Conservation (phyloP, 805 yeast species). For the Clavispora fructus region DNA sequence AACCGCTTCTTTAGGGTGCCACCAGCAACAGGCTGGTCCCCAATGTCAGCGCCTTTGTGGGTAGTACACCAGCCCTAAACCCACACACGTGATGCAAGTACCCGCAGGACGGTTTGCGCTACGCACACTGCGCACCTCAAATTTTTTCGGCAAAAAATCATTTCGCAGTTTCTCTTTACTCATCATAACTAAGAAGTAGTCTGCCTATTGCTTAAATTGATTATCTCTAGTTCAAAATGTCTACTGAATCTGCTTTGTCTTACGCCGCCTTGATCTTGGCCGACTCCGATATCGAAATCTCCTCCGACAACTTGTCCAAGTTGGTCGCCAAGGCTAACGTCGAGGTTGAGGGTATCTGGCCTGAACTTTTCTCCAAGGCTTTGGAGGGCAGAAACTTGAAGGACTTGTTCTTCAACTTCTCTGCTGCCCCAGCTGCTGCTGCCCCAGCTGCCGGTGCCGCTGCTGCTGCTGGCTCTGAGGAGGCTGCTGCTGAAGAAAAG, state of each 20-base stretch:
- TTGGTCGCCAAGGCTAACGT: constrained; percentile 39
- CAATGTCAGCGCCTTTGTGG: not conserved
- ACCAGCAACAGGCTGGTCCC: too few species aligned
- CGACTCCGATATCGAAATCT: constrained; percentile 43
- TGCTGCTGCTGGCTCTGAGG: constrained; percentile 31
- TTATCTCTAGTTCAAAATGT: constrained; percentile 46
- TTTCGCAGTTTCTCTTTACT: constrained; percentile 5
- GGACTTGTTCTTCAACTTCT: constrained; percentile 46
- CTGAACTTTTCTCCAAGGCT: constrained; percentile 45
- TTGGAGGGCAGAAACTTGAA: constrained; percentile 43
- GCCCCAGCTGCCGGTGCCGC: constrained; percentile 32
- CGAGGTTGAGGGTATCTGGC: constrained; percentile 43
- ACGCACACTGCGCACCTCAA: not conserved
- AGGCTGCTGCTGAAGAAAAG: constrained; percentile 26
- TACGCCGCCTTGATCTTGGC: constrained; percentile 49
- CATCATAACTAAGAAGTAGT: constrained; percentile 40
- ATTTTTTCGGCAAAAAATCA: constrained; percentile 3
- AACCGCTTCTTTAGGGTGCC: too few species aligned
- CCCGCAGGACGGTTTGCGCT: not conserved
- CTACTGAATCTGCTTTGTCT: constrained; percentile 45
- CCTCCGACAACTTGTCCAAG: constrained; percentile 39
- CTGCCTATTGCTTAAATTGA: constrained; percentile 47
- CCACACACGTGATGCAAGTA: constrained; percentile 9
- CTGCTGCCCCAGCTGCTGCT: constrained; percentile 42
- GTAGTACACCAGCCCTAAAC: constrained; percentile 8